Conservation (phyloP, 2,329 filamentous ascomycete species). For the Aspergillus ruber region DNA sequence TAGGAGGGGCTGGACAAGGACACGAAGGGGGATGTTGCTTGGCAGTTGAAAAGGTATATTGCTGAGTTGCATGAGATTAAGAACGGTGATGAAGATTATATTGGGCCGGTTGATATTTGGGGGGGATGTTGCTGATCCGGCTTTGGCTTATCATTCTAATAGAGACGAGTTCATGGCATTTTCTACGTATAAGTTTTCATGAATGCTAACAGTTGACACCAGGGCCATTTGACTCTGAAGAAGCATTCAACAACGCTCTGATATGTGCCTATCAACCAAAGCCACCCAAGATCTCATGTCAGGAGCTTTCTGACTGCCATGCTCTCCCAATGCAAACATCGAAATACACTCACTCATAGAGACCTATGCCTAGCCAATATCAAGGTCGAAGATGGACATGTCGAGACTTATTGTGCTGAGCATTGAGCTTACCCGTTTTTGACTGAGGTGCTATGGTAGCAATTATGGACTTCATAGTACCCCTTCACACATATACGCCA, state of each 20-base stretch:
- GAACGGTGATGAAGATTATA: slow-evolving; percentile 4
- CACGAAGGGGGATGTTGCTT: slow-evolving; percentile 5
- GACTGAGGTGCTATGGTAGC: neutral
- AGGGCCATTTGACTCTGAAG: slow-evolving; percentile 20
- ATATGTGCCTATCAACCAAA: slow-evolving; percentile 12
- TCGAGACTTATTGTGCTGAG: slow-evolving; percentile 15
- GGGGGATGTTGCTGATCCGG: slow-evolving; percentile 10
- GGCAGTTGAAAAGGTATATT: slow-evolving; percentile 8
- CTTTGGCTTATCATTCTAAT: no score
- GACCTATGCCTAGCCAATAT: slow-evolving; percentile 27
- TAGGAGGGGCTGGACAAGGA: slow-evolving; percentile 7
- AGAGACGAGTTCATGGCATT: no score
- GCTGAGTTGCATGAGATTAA: slow-evolving; percentile 7
- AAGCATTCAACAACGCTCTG: slow-evolving; percentile 19
- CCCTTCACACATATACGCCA: no score
- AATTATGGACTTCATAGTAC: neutral
- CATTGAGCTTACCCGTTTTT: neutral
- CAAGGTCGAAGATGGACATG: slow-evolving; percentile 16
- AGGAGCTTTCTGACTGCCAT: slow-evolving; percentile 8
- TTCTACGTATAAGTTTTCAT: no score
- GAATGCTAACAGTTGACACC: no score
- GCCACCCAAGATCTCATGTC: slow-evolving; percentile 12
- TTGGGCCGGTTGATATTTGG: slow-evolving; percentile 8
- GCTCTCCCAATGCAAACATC: slow-evolving; percentile 12
- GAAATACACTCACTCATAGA: slow-evolving; percentile 23